phyloP scores from a whole-genome alignment of 768 basidiomycete genomes.

The Polyporus arcularius region DNA sequence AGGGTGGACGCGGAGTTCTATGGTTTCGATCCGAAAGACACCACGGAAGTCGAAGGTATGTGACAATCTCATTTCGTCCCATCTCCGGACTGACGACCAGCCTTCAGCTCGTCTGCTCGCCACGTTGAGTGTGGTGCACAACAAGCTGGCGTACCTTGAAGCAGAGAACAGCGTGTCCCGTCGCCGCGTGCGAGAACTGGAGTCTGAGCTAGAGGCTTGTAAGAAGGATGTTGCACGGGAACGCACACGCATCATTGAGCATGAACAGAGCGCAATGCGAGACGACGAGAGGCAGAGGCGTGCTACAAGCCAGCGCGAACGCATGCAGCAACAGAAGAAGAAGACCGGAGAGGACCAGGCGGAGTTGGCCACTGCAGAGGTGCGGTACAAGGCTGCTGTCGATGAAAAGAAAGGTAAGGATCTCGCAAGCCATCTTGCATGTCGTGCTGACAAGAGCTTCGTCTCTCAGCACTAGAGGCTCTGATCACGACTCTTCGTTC shows the following conservation, averaged over 20 bases:
- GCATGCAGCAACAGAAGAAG: slow-evolving; percentile 24
- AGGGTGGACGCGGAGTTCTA: slow-evolving; percentile 57
- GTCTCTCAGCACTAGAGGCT: slow-evolving; percentile 69
- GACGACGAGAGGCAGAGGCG: slow-evolving; percentile 33
- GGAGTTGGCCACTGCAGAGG: slow-evolving; percentile 32
- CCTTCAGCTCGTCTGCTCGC: slow-evolving; percentile 40
- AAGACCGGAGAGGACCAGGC: slow-evolving; percentile 37
- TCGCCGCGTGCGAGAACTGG: slow-evolving; percentile 82
- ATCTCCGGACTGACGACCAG: too few relatives aligned
- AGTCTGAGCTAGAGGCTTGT: slow-evolving; percentile 81
- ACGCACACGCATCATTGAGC: slow-evolving; percentile 61
- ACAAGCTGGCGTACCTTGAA: slow-evolving; percentile 72
- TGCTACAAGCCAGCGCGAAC: background rate
- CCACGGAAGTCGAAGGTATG: slow-evolving; percentile 67
- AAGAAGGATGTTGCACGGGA: slow-evolving; percentile 77
- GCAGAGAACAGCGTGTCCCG: slow-evolving; percentile 82
- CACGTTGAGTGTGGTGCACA: slow-evolving; percentile 63
- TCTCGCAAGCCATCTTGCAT: background rate
- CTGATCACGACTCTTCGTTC: slow-evolving; percentile 71
- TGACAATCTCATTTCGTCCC: background rate
- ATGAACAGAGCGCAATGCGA: slow-evolving; percentile 26
- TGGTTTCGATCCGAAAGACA: slow-evolving; percentile 43
- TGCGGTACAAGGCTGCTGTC: slow-evolving; percentile 72
- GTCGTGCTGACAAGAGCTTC: slow-evolving; percentile 9
- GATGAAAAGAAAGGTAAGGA: slow-evolving; percentile 88